Evolutionary conservation across 495 filamentous ascomycete genomes (phyloP).

Genomic region (Beverwykella pulmonaria): DNA sequence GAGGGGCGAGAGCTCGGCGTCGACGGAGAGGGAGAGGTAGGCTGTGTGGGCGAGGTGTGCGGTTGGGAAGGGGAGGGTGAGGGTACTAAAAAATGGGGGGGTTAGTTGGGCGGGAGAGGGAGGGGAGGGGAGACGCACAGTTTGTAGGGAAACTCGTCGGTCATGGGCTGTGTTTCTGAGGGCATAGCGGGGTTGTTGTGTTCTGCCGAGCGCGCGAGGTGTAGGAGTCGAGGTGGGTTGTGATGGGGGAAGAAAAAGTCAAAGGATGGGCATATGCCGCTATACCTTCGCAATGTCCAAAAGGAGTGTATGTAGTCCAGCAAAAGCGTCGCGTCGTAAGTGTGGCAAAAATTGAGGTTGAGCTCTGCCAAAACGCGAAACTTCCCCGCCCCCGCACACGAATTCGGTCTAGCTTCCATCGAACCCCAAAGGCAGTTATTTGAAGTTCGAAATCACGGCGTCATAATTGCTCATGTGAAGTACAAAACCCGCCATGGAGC

Average conservation of each 20-base stretch:
- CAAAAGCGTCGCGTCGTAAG: too few species aligned
- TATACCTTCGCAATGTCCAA: too few species aligned
- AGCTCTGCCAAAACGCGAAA: too few species aligned
- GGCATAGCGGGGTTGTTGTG: background rate
- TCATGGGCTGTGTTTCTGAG: slow-evolving; percentile 21
- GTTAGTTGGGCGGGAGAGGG: background rate
- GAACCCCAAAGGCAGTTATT: too few species aligned
- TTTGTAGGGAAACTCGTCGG: slow-evolving; percentile 68
- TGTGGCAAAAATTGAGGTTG: too few species aligned
- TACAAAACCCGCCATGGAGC: too few species aligned
- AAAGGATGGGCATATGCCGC: too few species aligned
- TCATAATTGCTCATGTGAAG: slow-evolving; percentile 22
- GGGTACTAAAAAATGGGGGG: slow-evolving; percentile 56
- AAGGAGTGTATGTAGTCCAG: too few species aligned
- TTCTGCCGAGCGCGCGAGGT: background rate
- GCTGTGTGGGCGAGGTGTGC: slow-evolving; percentile 77
- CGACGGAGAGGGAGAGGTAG: slow-evolving; percentile 75
- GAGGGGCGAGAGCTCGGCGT: slow-evolving; percentile 81
- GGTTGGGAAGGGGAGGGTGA: slow-evolving; percentile 83
- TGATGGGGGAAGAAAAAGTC: too few species aligned
- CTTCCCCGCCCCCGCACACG: background rate
- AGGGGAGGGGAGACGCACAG: slow-evolving; percentile 55
- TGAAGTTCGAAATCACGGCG: slow-evolving; percentile 7
- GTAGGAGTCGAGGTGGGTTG: too few species aligned
- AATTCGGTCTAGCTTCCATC: background rate